phyloP scores from a whole-genome alignment of 495 filamentous ascomycete genomes.

The Lepraria neglecta region DNA sequence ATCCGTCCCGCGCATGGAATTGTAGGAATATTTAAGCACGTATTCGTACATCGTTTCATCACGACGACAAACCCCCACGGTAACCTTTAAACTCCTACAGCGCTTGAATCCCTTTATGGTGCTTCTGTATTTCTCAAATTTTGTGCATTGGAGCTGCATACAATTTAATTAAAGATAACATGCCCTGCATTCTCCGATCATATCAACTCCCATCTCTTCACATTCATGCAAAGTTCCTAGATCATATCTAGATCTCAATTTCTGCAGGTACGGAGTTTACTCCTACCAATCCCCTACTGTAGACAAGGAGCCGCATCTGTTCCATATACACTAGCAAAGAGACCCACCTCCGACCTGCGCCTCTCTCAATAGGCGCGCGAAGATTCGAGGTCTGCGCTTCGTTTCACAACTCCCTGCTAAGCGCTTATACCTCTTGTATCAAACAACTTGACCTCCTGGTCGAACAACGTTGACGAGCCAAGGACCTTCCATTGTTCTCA shows the following conservation, averaged over 20 bases:
- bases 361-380: slow-evolving; percentile 6
- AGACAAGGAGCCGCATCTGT: neutral
- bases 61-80: neutral
- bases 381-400: neutral
- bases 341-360: neutral
- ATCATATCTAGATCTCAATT: neutral
- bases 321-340: neutral
- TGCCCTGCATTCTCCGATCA: neutral
- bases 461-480: neutral
- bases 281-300: no score
- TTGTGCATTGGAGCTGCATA: neutral
- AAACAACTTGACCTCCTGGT: slow-evolving; percentile 2
- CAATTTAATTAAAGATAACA: neutral
- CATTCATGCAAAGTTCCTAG: neutral
- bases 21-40: neutral
- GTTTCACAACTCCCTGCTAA: neutral
- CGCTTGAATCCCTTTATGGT: neutral
- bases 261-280: slow-evolving; percentile 4
- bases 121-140: neutral
- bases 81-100: neutral
- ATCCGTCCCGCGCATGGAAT: neutral
- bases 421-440: slow-evolving; percentile 2
- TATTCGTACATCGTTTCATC: neutral
- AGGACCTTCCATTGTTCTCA: neutral
- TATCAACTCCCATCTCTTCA: neutral